Base-by-base conservation (phyloP, 768 basidiomycete species). In the Tremella mesenterica region DNA sequence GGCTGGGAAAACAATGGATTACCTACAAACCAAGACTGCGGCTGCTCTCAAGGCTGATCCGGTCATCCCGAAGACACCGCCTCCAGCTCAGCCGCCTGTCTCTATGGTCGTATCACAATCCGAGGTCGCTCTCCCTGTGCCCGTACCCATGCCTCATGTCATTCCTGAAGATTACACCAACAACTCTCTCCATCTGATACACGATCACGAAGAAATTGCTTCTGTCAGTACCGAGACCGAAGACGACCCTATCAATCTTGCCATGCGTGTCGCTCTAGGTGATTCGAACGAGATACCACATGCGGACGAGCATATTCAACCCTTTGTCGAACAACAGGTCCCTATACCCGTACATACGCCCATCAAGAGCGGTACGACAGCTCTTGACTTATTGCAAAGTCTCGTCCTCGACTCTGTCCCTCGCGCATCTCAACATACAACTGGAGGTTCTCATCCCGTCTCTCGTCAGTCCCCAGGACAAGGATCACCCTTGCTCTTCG, bases 141-240 rank as follows among this genome's bases (percentile, higher is more conserved):
- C 8, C 8, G n/a, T 44, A 44, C 41, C 41, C 9, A 9, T 44
- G 41, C 41, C 41, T 44, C 12, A 9, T 9, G n/a, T 47, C 21
- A 8, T 10, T n/a, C n/a, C n/a, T n/a, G n/a, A n/a, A n/a, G n/a
- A n/a, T n/a, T n/a, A n/a, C n/a, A n/a, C n/a, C n/a, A n/a, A n/a
- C n/a, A n/a, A n/a, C n/a, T n/a, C 14, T 12, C 31, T 34, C 31
- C 20, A 38, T 9, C 39, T 21, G 50, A 21, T 73, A 26, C 52
- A 56, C 7, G 69, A 73, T 13, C 82, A 83, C 20, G 86, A 85
- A 16, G 80, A 80, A 60, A 39, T 67, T n/a, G 81, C 81, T 39
- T 87, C 84, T 18, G 77, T 80, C 44, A 83, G 83, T 25, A 85
- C 81, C 9, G 80, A 79, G 36, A 86, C 85, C 1, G 88, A 89